Conservation (phyloP, 495 filamentous ascomycete species). For the Articulospora tetracladia region DNA sequence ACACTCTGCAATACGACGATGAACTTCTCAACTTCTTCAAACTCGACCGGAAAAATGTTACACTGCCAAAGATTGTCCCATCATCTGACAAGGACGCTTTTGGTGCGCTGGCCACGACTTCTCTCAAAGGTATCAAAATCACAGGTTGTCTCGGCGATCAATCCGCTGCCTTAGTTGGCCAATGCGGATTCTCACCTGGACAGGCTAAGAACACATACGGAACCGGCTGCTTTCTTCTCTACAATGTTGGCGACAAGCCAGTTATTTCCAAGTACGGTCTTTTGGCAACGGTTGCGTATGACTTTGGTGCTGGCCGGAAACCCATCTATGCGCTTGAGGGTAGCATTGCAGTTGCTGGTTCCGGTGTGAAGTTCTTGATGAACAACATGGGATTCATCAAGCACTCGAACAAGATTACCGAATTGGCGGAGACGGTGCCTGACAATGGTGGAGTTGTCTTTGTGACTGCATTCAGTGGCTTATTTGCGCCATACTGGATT, state of each 20-base stretch:
- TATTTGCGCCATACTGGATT: conserved; percentile 99
- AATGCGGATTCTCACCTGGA: conserved; percentile 84
- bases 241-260: conserved; percentile 87
- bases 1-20: conserved; percentile 82
- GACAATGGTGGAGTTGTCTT: conserved; percentile 92
- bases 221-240: conserved; percentile 92
- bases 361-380: conserved; percentile 85
- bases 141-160: conserved; percentile 90
- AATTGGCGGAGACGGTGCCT: conserved; percentile 75
- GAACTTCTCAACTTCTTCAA: conserved; percentile 78
- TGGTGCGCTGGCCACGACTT: conserved; percentile 61
- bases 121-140: conserved; percentile 73
- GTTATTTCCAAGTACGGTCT: conserved; percentile 89
- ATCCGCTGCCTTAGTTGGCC: conserved; percentile 86
- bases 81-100: conserved; percentile 77
- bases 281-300: conserved; percentile 81
- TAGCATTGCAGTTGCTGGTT: conserved; percentile 86
- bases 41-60: conserved; percentile 69
- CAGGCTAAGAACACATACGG: conserved; percentile 95
- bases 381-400: conserved; percentile 85
- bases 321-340: conserved; percentile 91
- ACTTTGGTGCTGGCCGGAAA: conserved; percentile 64
- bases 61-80: conserved; percentile 80
- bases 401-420: conserved; percentile 73
- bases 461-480: conserved; percentile 92